Evolutionary conservation across 148 eudicot genomes (phyloP).

Genomic region (Camellia sinensis): DNA sequence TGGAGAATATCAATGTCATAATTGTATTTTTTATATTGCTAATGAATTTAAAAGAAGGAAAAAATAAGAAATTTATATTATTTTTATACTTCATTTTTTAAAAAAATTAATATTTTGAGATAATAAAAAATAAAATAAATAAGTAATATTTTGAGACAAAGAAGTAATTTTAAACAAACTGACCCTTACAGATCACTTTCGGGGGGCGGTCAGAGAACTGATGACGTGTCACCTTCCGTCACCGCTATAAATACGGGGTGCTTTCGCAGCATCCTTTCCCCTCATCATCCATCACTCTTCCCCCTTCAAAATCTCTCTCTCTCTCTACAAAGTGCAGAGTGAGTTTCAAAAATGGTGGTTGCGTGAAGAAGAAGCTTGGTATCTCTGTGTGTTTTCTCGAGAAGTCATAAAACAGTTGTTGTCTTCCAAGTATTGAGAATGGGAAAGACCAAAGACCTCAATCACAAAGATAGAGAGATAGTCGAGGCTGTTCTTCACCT

Average conservation of each 20-base stretch:
- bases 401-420: neutral
- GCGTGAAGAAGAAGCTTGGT: constrained; percentile 34
- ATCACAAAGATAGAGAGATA: constrained; percentile 35
- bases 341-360: constrained; percentile 7
- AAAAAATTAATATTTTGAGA: too few species aligned
- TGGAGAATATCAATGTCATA: too few species aligned
- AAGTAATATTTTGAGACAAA: too few species aligned
- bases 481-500: constrained; percentile 63
- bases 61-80: too few species aligned
- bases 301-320: neutral
- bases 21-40: too few species aligned
- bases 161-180: too few species aligned
- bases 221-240: constrained; percentile 23
- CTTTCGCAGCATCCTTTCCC: neutral
- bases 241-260: constrained; percentile 30
- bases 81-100: too few species aligned
- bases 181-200: constrained; percentile 22
- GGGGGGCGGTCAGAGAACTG: constrained; percentile 9
- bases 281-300: neutral
- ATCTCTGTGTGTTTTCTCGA: constrained; percentile 32
- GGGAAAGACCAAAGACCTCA: constrained; percentile 57
- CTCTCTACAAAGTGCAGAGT: neutral
- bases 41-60: too few species aligned
- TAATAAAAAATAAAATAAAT: too few species aligned
- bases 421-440: constrained; percentile 22